Percentiles rank a stretch among this genome's conserved stretches.
phyloP scores from a whole-genome alignment of 768 basidiomycete species.

The Pisolithus orientalis region DNA sequence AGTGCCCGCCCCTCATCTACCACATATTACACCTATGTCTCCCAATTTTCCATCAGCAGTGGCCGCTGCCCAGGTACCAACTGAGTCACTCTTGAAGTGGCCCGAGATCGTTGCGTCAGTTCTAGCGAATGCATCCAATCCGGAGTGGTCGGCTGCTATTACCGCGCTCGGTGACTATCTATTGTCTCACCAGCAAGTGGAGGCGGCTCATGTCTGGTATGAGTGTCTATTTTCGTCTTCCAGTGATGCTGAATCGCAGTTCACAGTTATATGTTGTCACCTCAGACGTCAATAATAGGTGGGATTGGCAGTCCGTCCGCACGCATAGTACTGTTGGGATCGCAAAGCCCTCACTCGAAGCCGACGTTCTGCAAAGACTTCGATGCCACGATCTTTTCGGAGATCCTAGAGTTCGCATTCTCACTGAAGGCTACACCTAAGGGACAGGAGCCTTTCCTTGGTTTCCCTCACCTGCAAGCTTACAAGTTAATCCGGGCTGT shows the following conservation, averaged over 20 bases:
- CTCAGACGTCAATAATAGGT: conserved; percentile 69
- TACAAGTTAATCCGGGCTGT: conserved; percentile 79
- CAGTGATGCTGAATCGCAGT: conserved; percentile 2
- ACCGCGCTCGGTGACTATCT: conserved; percentile 84
- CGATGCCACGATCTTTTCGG: conserved; percentile 79
- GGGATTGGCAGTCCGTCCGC: conserved; percentile 62
- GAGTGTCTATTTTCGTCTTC: conserved; percentile 18
- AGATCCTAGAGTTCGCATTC: conserved; percentile 87
- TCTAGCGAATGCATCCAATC: conserved; percentile 57
- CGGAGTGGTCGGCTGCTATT: conserved; percentile 68
- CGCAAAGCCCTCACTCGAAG: conserved; percentile 45
- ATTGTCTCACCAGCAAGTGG: conserved; percentile 59
- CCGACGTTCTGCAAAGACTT: conserved; percentile 55
- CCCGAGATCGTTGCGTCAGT: conserved; percentile 82
- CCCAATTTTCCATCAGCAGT: conserved; percentile 52
- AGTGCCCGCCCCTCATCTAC: conserved; percentile 25
- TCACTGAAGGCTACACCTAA: conserved; percentile 68
- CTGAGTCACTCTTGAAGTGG: conserved; percentile 71
- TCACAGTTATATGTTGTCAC: conserved; percentile 77
- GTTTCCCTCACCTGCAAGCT: conserved; percentile 81
- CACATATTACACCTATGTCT: conserved; percentile 51
- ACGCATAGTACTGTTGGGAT: conserved; percentile 71
- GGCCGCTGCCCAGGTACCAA: conserved; percentile 43
- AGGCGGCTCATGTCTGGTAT: conserved; percentile 92
- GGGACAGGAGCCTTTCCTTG: conserved; percentile 81